Evolutionary conservation across 164 flowering plant species (phyloP), one percentile per base, ranked within the genome.

Genomic region (Vitis cinerea): DNA sequence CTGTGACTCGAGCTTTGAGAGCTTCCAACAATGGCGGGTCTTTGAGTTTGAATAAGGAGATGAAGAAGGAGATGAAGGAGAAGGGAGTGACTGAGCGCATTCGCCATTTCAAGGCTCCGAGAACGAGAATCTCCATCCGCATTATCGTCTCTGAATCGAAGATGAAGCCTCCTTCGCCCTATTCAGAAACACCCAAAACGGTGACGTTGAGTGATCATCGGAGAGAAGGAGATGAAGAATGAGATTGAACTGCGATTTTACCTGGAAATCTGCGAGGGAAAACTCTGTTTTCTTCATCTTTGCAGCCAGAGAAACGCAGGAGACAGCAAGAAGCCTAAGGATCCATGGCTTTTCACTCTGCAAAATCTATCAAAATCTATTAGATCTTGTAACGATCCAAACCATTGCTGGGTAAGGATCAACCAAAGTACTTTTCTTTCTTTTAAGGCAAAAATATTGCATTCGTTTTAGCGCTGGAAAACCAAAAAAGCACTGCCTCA

Each of bases 81-180:
- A 90, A 87, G 0, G 97, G 93, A 10, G 90, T 90, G 10, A 88
- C 77, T 14, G 97, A 87, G 0, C 93, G 85, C 93, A 90, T 87
- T 68, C 90, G 71, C 97, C 97, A 90, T 50, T 90, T 65, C 8
- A 90, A 80, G 63, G 85, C 83, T 4, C 84, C 86, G 52, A 90
- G 80, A 4, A 90, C 77, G n/a, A 87, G 64, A 11, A 78, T 64
- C 74, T 91, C 97, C 87, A 82, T 87, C 64, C 90, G 63, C 54
- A 74, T 70, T 9, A 90, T 71, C 8, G 88, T 80, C 16, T 69
- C 74, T 9, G 80, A 44, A 59, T 87, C 93, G 59, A 88, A 87
- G 29, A 86, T 72, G 27, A 82, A 63, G 14, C 85, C 86, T 63
- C 75, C 88, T 17, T 79, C 84, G 10, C 73, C 64, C 88, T 88